Conservation (phyloP, 2,329 filamentous ascomycete species). For the Parastagonospora avenae region DNA sequence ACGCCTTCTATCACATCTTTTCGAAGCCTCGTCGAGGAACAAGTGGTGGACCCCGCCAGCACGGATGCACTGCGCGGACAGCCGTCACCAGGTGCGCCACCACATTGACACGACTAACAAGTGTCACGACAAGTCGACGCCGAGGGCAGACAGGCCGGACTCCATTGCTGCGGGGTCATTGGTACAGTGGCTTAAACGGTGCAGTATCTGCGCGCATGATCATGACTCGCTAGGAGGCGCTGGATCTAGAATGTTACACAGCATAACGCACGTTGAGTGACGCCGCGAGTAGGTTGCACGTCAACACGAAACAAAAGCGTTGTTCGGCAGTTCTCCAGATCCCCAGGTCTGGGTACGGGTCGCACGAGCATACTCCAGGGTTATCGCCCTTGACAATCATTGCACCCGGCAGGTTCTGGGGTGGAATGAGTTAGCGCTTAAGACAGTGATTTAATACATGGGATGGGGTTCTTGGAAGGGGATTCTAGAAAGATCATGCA, state of each 20-base stretch:
- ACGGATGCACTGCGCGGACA: conserved; percentile 5
- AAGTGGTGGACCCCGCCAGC: conserved; percentile 5
- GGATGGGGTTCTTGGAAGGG: background rate
- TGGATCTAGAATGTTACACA: background rate
- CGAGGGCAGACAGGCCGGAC: background rate
- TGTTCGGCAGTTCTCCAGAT: background rate
- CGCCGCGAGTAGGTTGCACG: background rate
- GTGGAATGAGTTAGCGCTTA: no score
- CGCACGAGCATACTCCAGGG: background rate
- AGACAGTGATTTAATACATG: background rate
- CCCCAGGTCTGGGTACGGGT: background rate
- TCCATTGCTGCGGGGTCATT: background rate
- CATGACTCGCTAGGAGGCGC: conserved; percentile 4
- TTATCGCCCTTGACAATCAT: no score
- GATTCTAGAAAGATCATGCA: background rate
- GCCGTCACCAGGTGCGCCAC: background rate
- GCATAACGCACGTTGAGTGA: background rate
- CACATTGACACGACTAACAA: background rate
- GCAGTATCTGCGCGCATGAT: conserved; percentile 1
- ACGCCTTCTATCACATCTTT: conserved; percentile 2
- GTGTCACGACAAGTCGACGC: no score
- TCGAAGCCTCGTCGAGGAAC: background rate
- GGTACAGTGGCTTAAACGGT: background rate
- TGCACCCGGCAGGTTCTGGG: no score
- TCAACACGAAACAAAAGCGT: background rate